Evolutionary conservation across 768 basidiomycete genomes (phyloP), one percentile per base, ranked within the genome.

Genomic region (Gymnopilus dilepis): DNA sequence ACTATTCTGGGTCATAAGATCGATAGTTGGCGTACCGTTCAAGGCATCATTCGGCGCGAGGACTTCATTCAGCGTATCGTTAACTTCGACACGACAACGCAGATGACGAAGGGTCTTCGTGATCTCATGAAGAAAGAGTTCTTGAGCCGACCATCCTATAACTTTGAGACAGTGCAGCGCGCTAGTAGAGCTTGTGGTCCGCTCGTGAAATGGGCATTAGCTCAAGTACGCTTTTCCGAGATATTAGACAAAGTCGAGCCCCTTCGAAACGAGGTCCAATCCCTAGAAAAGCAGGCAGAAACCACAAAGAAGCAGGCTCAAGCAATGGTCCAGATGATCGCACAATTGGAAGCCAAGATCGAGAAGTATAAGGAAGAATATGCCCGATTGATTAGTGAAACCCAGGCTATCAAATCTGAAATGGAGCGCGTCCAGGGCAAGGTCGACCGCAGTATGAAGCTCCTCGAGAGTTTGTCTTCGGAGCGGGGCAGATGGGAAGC

Each of bases 401-500:
- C 94, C 0, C 95, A 99, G 72, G 89, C 95, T 4, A 98, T 99
- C 84, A 97, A 97, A 76, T 83, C 81, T 52, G 97, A 99, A 77
- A 99, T 99, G 97, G 95, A 97, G 68, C 89, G 92, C 38, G 97
- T 99, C 4, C 95, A 98, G 72, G 87, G 90, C 77, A 97, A 97
- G 76, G 97, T 99, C 34, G 92, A 97, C 72, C 91, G 97, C 65
- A 97, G 95, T 72, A 94, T 99, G 90, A 97, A 90, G 64, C 82
- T 99, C 48, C 82, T 99, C 42, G 92, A 91, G 71, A 97, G 94
- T 75, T 80, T 99, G 68, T 97, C 95, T 8, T 98, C 97, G 0
- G 97, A 99, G 75, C 86, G 94, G 72, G 83, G 84, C 42, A 89
- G 97, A 62, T 99, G 97, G 97, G 95, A 99, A 73, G 79, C 86